Base-by-base conservation (phyloP, 2,329 filamentous ascomycete genomes). In the Penicillium sp. region DNA sequence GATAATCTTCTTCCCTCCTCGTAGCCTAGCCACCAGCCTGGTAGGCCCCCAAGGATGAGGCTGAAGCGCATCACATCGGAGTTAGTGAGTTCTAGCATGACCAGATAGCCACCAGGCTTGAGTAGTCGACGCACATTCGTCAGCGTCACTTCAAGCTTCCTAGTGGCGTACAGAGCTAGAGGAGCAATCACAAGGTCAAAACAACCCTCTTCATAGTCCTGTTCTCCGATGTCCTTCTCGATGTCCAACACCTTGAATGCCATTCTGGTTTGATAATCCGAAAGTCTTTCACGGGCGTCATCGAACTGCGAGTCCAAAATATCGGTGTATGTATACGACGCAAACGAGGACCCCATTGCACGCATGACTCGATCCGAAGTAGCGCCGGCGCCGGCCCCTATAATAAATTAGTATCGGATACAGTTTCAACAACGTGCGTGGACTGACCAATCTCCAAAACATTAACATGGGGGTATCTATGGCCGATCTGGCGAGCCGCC, bases 241-340 rank as follows among this genome's bases (percentile, higher is more conserved):
- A 78, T 64, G 49, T 78, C 67, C 0, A 78, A 60, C 5, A 64
- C 59, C 43, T 71, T 70, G 61, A 73, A 79, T 12, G 62, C 58
- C 64, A 79, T 71, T 21, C 66, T 66, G 1, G 68, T 53, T 1
- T 56, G 56, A 38, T 68, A 65, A 2, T 55, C 42, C 0, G 61
- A 51, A 23, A 79, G 74, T 4, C 57, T 60, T 25, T 71, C 65
- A 23, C 66, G 59, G 0, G 74, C 76, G 2, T 67, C 61, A 15
- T 74, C 72, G 52, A 82, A 79, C 63, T 78, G 79, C 8, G 69
- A 73, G 4, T 70, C 57, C 0, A 75, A 75, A 13, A 80, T 73
- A 55, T 82, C 79, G 0, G 81, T 82, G 64, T 71, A 82, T 0
- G 75, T 78, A 62, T 82, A 82, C 1, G 69, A 71, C 3, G 68